Percentiles rank a stretch among this genome's conserved stretches.
These are phyloP conservation scores for Pilasporangium apinafurcum DNA, from an alignment of 352 stramenopile genomes.

Conservation along the genomic window DNA sequence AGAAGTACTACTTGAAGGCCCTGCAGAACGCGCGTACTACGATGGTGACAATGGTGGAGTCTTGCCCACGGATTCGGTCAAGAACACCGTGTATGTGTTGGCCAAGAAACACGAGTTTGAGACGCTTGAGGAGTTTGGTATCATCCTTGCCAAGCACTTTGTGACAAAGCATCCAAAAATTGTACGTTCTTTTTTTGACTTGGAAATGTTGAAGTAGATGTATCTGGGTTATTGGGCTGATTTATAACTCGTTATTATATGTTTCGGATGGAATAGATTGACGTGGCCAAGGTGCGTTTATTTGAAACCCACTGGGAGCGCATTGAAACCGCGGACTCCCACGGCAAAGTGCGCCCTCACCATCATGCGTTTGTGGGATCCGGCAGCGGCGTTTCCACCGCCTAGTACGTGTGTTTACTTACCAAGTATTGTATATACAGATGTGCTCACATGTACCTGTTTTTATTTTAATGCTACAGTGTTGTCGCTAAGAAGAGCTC, in stretches of 20 bases:
- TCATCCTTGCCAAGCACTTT: slow-evolving; percentile 87
- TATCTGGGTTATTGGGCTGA: too few relatives aligned
- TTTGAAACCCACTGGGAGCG: slow-evolving; percentile 76
- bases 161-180: slow-evolving; percentile 71
- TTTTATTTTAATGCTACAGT: slow-evolving; percentile 12
- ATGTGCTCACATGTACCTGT: neutral
- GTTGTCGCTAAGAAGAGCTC: slow-evolving; percentile 45
- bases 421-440: too few relatives aligned
- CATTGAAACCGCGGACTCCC: slow-evolving; percentile 42
- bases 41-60: slow-evolving; percentile 80
- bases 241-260: neutral
- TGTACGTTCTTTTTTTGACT: slow-evolving; percentile 21
- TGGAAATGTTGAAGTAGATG: too few relatives aligned
- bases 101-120: slow-evolving; percentile 86
- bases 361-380: slow-evolving; percentile 72
- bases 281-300: slow-evolving; percentile 68
- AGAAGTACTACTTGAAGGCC: slow-evolving; percentile 79
- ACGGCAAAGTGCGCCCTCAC: slow-evolving; percentile 45
- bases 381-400: slow-evolving; percentile 43
- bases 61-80: slow-evolving; percentile 86
- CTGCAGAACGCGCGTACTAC: slow-evolving; percentile 74
- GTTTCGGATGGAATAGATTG: slow-evolving; percentile 23
- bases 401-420: slow-evolving; percentile 39
- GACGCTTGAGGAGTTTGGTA: slow-evolving; percentile 82
- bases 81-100: slow-evolving; percentile 88